Base-by-base conservation (phyloP, 2,329 filamentous ascomycete species). In the Colletotrichum shisoi region DNA sequence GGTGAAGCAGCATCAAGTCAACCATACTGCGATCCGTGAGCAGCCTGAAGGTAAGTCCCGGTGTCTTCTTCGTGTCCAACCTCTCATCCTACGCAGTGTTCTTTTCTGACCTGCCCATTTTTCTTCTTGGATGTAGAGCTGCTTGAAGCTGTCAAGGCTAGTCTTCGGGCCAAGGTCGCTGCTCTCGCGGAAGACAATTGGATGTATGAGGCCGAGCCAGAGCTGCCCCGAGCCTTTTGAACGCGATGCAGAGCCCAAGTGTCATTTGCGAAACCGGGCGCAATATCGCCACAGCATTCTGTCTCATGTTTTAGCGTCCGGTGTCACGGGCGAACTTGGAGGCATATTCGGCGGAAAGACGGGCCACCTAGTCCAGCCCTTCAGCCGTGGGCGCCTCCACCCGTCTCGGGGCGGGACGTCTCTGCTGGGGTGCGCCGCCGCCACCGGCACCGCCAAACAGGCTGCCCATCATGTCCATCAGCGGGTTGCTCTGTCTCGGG, bases 391-490 rank as follows among this genome's bases (percentile, higher is more conserved):
- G 86, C 71, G 81, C 77, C 72, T 84, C 80, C 40, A 82, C 72
- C 68, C 79, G 74, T 67, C 81, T 79, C 40, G 81, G 72, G n/a
- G 79, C 78, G n/a, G 80, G 79, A 64, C 79, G 80, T 68, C 77
- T 79, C 48, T 74, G 76, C 68, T 74, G 71, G 54, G 74, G 72
- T n/a, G 72, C 74, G 40, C 75, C 83, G n/a, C 84, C 85, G 19
- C 82, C 83, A 57, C 83, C 83, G 31, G 84, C 86, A 21, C 93
- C 93, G 56, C 94, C 94, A 74, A 99, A 91, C 84, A 99, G 87
- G 70, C 89, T 94, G 54, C 93, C 94, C 91, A 99, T 96, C 94
- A 99, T 98, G 76, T 99, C 95, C 79, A 98, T 88, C 78, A 99
- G 82, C 3, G 94, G 94, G 78, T 98, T 98, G 70, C 90, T 91